Evolutionary conservation across 73 alveolate species (phyloP).

Genomic region (Paramecium caudatum): DNA sequence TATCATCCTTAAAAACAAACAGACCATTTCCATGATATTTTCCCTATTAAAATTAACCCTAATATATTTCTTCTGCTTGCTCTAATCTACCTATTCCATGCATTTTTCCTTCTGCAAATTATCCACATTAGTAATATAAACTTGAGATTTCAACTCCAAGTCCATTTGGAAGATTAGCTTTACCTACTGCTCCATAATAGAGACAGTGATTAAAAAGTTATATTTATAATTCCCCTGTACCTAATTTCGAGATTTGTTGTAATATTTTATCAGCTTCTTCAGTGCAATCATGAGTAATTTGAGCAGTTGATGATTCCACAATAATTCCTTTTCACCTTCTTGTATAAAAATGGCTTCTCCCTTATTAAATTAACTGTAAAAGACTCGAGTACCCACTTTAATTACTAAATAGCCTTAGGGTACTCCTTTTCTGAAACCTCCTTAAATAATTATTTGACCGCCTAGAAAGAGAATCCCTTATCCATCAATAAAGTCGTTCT

Average conservation of each 20-base stretch:
- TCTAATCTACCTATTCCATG: slow-evolving; percentile 24
- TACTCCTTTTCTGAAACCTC: slow-evolving; percentile 13
- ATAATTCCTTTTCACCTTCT: slow-evolving; percentile 11
- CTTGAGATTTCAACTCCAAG: slow-evolving; percentile 1
- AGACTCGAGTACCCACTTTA: slow-evolving; percentile 1
- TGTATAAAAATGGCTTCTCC: slow-evolving; percentile 30
- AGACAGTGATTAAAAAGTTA: slow-evolving; percentile 35
- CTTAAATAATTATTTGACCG: slow-evolving; percentile 17
- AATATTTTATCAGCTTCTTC: background rate
- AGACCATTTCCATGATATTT: slow-evolving; percentile 16
- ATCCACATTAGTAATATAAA: slow-evolving; percentile 29
- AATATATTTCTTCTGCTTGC: background rate
- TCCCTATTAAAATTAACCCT: background rate
- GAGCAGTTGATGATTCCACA: background rate
- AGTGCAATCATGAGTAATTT: slow-evolving; percentile 1
- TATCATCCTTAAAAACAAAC: background rate
- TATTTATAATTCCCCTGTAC: background rate
- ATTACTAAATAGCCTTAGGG: background rate
- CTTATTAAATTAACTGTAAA: slow-evolving; percentile 15
- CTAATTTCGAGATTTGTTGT: background rate
- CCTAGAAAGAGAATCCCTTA: slow-evolving; percentile 13
- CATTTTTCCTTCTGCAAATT: background rate
- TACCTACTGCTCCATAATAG: background rate
- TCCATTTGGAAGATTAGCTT: slow-evolving; percentile 24
- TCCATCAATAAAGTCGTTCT: slow-evolving; percentile 39